Percentiles rank a stretch among this genome's conserved stretches.
Conservation (phyloP, 1,139 yeast genomes). For the Pichia sp. region DNA sequence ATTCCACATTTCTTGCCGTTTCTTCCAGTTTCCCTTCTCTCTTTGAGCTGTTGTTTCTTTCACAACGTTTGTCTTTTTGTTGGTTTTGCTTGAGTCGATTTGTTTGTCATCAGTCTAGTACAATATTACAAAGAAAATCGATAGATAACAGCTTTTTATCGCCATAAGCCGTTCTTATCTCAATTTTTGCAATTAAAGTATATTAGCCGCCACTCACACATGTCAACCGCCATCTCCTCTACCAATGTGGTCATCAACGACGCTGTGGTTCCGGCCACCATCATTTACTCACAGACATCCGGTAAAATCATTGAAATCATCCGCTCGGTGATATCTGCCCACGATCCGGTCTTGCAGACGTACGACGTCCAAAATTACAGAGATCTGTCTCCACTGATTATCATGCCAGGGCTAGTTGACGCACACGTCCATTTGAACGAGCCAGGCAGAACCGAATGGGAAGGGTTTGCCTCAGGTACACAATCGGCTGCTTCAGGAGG, state of each 20-base stretch:
- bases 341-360: conserved; percentile 31
- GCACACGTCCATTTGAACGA: conserved; percentile 91
- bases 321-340: conserved; percentile 26
- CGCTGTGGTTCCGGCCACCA: conserved; percentile 51
- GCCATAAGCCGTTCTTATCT: no score
- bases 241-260: conserved; percentile 51
- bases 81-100: no score
- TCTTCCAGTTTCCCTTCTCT: no score
- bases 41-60: no score
- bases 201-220: conserved; percentile 13
- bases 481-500: conserved; percentile 93
- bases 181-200: no score
- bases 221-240: conserved; percentile 64
- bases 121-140: no score
- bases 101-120: no score
- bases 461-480: conserved; percentile 90
- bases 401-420: conserved; percentile 89
- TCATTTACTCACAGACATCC: conserved; percentile 50
- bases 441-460: conserved; percentile 95
- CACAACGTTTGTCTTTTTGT: no score
- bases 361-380: conserved; percentile 39
- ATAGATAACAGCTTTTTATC: no score
- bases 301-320: conserved; percentile 58
- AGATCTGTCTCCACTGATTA: conserved; percentile 53
- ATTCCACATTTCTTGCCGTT: no score